Evolutionary conservation across 2,329 filamentous ascomycete genomes (phyloP).

Genomic region (Monosporascus sp.): DNA sequence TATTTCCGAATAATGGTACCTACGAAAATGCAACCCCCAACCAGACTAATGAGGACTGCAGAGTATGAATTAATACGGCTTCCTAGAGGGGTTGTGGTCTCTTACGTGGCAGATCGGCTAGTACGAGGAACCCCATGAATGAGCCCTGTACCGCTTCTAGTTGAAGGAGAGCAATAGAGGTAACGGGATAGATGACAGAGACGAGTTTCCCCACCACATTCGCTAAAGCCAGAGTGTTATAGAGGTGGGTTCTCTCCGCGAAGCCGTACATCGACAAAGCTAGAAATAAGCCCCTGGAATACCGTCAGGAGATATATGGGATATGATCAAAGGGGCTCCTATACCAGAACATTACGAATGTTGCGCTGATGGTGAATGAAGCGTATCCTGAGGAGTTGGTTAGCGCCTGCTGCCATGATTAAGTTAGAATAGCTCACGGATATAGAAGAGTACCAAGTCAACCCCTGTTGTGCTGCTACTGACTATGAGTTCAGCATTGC

Average conservation of each 20-base stretch:
- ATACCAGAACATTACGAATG: conserved; percentile 12
- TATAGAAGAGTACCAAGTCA: conserved; percentile 13
- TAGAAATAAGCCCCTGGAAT: conserved; percentile 11
- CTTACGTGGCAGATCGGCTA: conserved; percentile 13
- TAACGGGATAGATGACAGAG: conserved; percentile 9
- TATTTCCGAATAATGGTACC: conserved; percentile 36
- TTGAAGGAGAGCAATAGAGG: conserved; percentile 12
- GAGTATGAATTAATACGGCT: neutral
- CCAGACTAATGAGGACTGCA: conserved; percentile 35
- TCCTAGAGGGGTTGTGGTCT: neutral
- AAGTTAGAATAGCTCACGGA: conserved; percentile 4
- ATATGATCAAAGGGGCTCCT: neutral
- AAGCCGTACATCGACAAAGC: conserved; percentile 12
- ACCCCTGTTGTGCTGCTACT: conserved; percentile 6
- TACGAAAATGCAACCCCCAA: conserved; percentile 30
- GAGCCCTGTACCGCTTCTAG: conserved; percentile 6
- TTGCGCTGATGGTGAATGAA: conserved; percentile 11
- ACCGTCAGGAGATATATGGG: neutral
- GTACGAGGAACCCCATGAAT: conserved; percentile 7
- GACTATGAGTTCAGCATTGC: conserved; percentile 8
- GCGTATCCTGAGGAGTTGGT: conserved; percentile 2
- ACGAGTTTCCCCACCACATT: conserved; percentile 9
- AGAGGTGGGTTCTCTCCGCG: conserved; percentile 4
- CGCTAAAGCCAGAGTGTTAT: neutral
- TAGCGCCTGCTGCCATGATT: neutral